A percentile compares a stretch with the other conserved stretches of the same genome.
Evolutionary conservation across 2,329 filamentous ascomycete species (phyloP).

Genomic region (Hymenoscyphus occultus): DNA sequence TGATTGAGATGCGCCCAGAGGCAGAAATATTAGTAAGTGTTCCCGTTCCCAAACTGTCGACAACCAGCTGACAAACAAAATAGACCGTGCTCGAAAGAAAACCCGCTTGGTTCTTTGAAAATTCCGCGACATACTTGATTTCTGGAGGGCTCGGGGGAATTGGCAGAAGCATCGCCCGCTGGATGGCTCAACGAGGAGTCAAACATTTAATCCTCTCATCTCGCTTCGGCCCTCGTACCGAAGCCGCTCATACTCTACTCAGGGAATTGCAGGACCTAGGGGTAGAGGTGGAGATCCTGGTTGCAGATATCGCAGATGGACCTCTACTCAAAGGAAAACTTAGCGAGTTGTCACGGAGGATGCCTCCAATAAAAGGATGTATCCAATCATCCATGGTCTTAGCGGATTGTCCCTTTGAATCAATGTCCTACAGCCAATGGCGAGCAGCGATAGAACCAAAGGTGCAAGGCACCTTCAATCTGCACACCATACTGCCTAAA

Average conservation of each 20-base stretch:
- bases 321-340: conserved; percentile 19
- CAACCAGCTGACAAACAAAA: no score
- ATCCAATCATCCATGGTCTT: conserved; percentile 48
- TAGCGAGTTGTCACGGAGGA: not conserved
- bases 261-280: conserved; percentile 29
- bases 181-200: conserved; percentile 28
- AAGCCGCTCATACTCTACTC: conserved; percentile 9
- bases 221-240: conserved; percentile 16
- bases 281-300: conserved; percentile 42
- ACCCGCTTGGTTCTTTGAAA: conserved; percentile 14
- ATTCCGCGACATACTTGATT: conserved; percentile 30
- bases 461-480: conserved; percentile 21
- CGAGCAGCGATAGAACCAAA: conserved; percentile 38
- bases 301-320: conserved; percentile 47
- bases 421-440: conserved; percentile 41
- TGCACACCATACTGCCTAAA: conserved; percentile 19
- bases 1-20: not conserved
- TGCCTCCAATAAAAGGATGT: conserved; percentile 40
- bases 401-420: conserved; percentile 18
- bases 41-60: no score
- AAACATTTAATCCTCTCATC: conserved; percentile 33
- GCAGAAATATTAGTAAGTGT: not conserved
- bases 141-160: conserved; percentile 33
- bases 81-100: not conserved
- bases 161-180: conserved; percentile 25